Conservation (phyloP, 1,284 basidiomycete genomes). For the Mycosarcoma maydis region DNA sequence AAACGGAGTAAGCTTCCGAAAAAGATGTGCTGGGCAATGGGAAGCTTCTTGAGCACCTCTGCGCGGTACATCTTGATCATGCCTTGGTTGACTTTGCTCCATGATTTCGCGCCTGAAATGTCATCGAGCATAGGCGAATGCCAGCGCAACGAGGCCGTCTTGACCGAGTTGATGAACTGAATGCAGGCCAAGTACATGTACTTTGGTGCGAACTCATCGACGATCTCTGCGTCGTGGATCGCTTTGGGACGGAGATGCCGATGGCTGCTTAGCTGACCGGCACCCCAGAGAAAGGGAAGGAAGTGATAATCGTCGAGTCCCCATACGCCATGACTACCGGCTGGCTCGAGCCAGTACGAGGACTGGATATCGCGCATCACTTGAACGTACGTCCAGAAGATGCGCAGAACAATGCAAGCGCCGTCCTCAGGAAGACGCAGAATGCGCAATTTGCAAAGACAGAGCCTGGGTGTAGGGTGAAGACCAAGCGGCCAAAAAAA, state of each 20-base stretch:
- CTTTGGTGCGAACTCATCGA: slow-evolving; percentile 89
- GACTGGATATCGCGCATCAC: slow-evolving; percentile 90
- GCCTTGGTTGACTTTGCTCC: slow-evolving; percentile 96
- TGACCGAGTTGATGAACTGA: slow-evolving; percentile 92
- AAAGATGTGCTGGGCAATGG: slow-evolving; percentile 94
- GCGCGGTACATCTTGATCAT: slow-evolving; percentile 99
- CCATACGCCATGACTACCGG: slow-evolving; percentile 98
- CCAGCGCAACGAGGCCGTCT: slow-evolving; percentile 94
- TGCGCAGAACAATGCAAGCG: slow-evolving; percentile 79
- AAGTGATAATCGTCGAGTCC: slow-evolving; percentile 98
- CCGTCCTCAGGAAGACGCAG: slow-evolving; percentile 75
- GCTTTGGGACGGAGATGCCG: slow-evolving; percentile 89
- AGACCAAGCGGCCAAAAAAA: too few species aligned
- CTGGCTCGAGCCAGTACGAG: slow-evolving; percentile 96
- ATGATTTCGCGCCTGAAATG: slow-evolving; percentile 94
- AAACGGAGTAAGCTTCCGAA: slow-evolving; percentile 87
- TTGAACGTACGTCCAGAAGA: slow-evolving; percentile 78
- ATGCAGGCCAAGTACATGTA: slow-evolving; percentile 99
- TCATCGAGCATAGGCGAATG: slow-evolving; percentile 99
- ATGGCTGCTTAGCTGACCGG: slow-evolving; percentile 84
- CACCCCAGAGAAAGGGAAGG: slow-evolving; percentile 89
- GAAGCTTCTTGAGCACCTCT: slow-evolving; percentile 93
- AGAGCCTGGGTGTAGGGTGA: slow-evolving; percentile 69
- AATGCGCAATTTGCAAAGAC: slow-evolving; percentile 79
- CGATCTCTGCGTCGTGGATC: slow-evolving; percentile 88